Conservation (phyloP, 2,329 filamentous ascomycete genomes). For the Pseudocercospora vitis region DNA sequence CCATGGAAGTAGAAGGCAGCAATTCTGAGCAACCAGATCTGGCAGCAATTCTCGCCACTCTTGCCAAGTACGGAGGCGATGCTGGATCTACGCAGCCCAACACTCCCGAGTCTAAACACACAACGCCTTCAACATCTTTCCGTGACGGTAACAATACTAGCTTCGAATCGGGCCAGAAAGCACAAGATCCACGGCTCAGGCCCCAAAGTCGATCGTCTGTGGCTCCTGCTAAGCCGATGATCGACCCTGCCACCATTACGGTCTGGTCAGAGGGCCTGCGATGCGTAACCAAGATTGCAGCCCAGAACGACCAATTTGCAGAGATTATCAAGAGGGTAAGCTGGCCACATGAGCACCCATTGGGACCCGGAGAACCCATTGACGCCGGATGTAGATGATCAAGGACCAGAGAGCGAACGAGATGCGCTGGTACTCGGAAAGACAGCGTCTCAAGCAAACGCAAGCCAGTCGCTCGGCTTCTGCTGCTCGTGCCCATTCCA, state of each 20-base stretch:
- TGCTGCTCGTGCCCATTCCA: conserved; percentile 34
- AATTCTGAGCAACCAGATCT: conserved; percentile 31
- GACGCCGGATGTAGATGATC: conserved; percentile 52
- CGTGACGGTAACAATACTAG: neutral
- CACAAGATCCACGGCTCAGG: conserved; percentile 27
- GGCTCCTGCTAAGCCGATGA: conserved; percentile 31
- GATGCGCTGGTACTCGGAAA: conserved; percentile 53
- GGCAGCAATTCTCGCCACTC: conserved; percentile 38
- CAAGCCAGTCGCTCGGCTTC: conserved; percentile 33
- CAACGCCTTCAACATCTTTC: neutral
- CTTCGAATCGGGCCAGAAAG: neutral
- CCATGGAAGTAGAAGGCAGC: conserved; percentile 1
- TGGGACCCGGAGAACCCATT: conserved; percentile 23
- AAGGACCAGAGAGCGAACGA: conserved; percentile 63
- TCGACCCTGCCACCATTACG: conserved; percentile 51
- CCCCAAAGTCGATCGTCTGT: conserved; percentile 28
- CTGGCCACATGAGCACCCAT: conserved; percentile 7
- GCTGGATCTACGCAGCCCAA: conserved; percentile 1
- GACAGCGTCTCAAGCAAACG: conserved; percentile 38
- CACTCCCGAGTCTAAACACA: conserved; percentile 2
- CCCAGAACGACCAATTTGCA: conserved; percentile 46
- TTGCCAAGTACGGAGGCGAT: conserved; percentile 28
- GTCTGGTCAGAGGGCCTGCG: conserved; percentile 51
- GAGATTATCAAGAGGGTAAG: conserved; percentile 43
- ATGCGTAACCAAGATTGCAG: conserved; percentile 49